Evolutionary conservation across 176 grass and related monocot genomes (phyloP), one percentile per base, ranked within the genome.

Genomic region (Carex cristatella): DNA sequence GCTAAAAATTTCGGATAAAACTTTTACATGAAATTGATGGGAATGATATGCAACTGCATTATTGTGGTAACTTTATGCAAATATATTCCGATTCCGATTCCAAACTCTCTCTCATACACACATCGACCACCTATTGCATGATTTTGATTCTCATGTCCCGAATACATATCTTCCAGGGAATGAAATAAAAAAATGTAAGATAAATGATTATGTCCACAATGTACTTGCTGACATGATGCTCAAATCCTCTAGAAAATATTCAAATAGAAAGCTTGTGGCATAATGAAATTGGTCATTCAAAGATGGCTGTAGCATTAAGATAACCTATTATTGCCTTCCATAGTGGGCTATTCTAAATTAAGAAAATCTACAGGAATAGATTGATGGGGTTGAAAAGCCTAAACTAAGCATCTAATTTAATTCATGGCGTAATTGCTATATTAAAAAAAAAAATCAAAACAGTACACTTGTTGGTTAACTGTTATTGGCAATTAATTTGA

Each of bases 31-130:
- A 83, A 65, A 68, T 69, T 83, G 81, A 83, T 69, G 66, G 63
- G 63, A 83, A 68, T 65, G 63, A 55, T 83, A 66, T 83, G 19
- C 38, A 55, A 83, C 81, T 83, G 81, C 81, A 54, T 38, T 69
- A 54, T 83, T 67, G 66, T 56, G 23, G 62, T 12, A 58, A 79
- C 53, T 79, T 79, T 79, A 79, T 58, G 4, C 51, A 79, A 79
- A 79, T 58, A 35, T 58, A 78, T 79, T 79, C 74, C 16, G 14
- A 79, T 58, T 79, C 74, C 51, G 30, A 79, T 79, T 79, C 74
- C 51, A 78, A 78, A 33, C 74, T 33, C 28, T 78, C 74, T 78
- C 51, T 51, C 48, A 10, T 79, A 6, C 74, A 79, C 28, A 79
- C 28, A 53, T 79, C 14, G 3, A 79, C 30, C 53, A 58, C 51